Conservation (phyloP, 805 yeast species). For the Saccharomycopsis fibuligera region DNA sequence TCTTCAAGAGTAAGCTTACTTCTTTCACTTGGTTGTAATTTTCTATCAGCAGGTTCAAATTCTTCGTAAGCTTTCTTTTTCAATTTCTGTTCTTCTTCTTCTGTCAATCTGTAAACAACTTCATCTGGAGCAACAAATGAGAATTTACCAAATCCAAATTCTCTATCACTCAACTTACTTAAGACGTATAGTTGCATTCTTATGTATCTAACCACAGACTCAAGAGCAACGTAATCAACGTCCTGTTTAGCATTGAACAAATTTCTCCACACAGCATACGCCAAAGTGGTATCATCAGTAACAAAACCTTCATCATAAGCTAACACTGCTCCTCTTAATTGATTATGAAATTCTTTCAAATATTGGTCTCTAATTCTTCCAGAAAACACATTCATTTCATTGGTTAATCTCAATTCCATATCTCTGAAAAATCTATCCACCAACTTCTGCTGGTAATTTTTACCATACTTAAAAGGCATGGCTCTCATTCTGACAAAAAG, state of each 20-base stretch:
- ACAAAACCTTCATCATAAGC: conserved; percentile 90
- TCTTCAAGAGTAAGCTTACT: conserved; percentile 45
- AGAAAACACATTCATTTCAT: conserved; percentile 78
- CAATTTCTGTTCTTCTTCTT: conserved; percentile 54
- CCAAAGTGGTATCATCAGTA: conserved; percentile 71
- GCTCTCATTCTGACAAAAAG: conserved; percentile 93
- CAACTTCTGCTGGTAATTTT: conserved; percentile 84
- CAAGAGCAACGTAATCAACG: conserved; percentile 76
- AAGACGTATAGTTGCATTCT: conserved; percentile 86
- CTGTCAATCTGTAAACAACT: conserved; percentile 65
- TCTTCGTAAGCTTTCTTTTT: conserved; percentile 43
- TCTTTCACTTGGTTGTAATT: conserved; percentile 54
- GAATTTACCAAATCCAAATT: conserved; percentile 88
- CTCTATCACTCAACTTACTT: conserved; percentile 80
- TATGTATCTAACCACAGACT: conserved; percentile 83
- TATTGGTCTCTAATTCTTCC: conserved; percentile 79
- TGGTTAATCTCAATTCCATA: conserved; percentile 77
- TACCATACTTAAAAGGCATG: conserved; percentile 84
- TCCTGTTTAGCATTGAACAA: conserved; percentile 79
- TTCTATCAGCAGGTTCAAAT: conserved; percentile 43
- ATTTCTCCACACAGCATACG: conserved; percentile 84
- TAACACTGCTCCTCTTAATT: conserved; percentile 80
- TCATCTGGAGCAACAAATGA: conserved; percentile 77
- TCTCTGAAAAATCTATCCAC: conserved; percentile 87
- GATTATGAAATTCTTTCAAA: conserved; percentile 84